These are phyloP conservation scores for Cryptomeria japonica DNA, from an alignment of 75 land plant species.

Conservation along the genomic window DNA sequence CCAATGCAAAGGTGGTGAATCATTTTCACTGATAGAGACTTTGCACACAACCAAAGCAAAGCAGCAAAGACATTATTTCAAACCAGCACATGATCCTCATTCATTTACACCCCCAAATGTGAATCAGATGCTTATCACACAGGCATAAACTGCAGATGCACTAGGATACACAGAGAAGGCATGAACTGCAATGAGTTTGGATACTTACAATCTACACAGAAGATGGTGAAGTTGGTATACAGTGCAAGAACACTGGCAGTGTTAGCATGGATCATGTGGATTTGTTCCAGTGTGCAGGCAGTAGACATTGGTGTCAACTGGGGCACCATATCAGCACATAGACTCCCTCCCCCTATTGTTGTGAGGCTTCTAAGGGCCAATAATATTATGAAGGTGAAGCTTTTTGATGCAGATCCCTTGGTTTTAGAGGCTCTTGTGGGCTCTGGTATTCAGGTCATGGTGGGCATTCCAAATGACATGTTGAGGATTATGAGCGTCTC, in stretches of 20 bases:
- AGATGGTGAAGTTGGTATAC: background rate
- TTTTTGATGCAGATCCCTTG: conserved; percentile 58
- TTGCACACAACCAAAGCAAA: background rate
- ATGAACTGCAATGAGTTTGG: background rate
- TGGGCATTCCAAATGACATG: conserved; percentile 69
- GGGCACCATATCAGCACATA: conserved; percentile 58
- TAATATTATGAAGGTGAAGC: conserved; percentile 63
- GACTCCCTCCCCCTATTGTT: conserved; percentile 36
- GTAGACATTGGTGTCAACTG: conserved; percentile 70
- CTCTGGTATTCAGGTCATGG: conserved; percentile 68
- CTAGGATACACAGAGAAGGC: background rate
- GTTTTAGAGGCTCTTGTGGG: conserved; percentile 57
- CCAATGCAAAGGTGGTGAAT: conserved; percentile 1
- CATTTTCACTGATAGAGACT: background rate
- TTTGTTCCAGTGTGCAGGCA: background rate
- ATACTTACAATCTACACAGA: background rate
- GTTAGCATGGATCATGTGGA: background rate
- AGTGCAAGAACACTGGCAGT: background rate
- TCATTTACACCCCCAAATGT: background rate
- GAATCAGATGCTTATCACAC: background rate
- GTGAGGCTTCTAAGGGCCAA: conserved; percentile 58
- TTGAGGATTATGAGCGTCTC: conserved; percentile 24
- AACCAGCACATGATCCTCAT: background rate
- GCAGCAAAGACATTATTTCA: background rate
- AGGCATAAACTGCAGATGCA: background rate